phyloP scores from a whole-genome alignment of 148 eudicot species.

The Diospyros lotus region DNA sequence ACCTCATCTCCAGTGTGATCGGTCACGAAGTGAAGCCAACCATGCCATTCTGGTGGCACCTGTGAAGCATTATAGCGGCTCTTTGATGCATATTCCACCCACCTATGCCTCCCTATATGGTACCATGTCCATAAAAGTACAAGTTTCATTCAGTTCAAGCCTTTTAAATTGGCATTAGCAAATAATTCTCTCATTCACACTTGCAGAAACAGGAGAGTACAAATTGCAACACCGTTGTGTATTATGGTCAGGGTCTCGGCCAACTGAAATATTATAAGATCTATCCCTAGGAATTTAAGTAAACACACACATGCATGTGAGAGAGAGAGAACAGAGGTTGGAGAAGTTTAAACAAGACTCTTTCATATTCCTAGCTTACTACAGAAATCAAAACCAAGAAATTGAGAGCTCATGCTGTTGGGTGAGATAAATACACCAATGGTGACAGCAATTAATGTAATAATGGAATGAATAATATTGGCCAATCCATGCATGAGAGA shows the following conservation, averaged over 20 bases:
- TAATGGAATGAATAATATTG: too few relatives aligned
- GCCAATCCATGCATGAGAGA: too few relatives aligned
- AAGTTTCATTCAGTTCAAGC: not conserved
- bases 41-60: slow-evolving; percentile 99
- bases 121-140: slow-evolving; percentile 4
- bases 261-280: not conserved
- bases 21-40: slow-evolving; percentile 92
- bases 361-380: not conserved
- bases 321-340: not conserved
- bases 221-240: not conserved
- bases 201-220: not conserved
- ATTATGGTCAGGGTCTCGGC: not conserved
- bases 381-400: not conserved
- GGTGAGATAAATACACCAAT: not conserved
- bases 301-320: too few relatives aligned
- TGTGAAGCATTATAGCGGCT: slow-evolving; percentile 93
- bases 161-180: not conserved
- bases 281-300: not conserved
- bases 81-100: slow-evolving; percentile 96
- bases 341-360: not conserved
- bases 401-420: not conserved
- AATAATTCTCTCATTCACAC: not conserved
- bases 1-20: slow-evolving; percentile 99
- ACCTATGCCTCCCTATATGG: slow-evolving; percentile 84
- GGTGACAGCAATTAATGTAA: too few relatives aligned